A percentile compares a stretch with the other conserved stretches of the same genome.
Conservation (phyloP, 805 yeast species). For the Metschnikowia proteae region DNA sequence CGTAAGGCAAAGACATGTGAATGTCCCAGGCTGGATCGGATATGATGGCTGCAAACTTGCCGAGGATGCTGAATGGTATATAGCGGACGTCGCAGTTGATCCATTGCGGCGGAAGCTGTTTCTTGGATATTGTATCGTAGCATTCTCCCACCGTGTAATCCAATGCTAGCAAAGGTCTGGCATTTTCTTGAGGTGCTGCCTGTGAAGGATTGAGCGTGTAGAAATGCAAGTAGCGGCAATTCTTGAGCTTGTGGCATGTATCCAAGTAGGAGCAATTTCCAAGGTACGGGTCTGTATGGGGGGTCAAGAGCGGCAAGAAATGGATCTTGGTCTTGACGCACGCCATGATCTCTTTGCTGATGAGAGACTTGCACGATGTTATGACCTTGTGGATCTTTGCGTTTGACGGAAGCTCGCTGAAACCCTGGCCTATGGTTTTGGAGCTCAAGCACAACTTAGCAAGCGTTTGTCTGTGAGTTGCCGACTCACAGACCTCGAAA, state of each 20-base stretch:
- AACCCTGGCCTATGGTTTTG: conserved; percentile 14
- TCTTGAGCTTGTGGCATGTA: conserved; percentile 82
- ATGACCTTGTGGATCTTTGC: conserved; percentile 16
- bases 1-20: conserved; percentile 80
- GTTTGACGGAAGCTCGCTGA: conserved; percentile 16
- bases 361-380: conserved; percentile 12
- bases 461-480: conserved; percentile 26
- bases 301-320: conserved; percentile 22
- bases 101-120: conserved; percentile 67
- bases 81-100: conserved; percentile 77
- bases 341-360: conserved; percentile 11
- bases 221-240: conserved; percentile 83
- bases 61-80: conserved; percentile 66
- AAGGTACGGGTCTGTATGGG: conserved; percentile 61
- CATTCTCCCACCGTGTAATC: conserved; percentile 52
- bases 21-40: conserved; percentile 98
- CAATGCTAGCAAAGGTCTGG: conserved; percentile 15
- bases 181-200: conserved; percentile 2
- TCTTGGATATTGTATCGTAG: conserved; percentile 32
- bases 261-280: conserved; percentile 95
- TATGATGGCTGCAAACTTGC: conserved; percentile 76
- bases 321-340: conserved; percentile 24
- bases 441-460: conserved; percentile 19
- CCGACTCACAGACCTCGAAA: conserved; percentile 47
- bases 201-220: conserved; percentile 43